A percentile compares a stretch with the other conserved stretches of the same genome.
Conservation (phyloP, 495 filamentous ascomycete species). For the Physcia stellaris region DNA sequence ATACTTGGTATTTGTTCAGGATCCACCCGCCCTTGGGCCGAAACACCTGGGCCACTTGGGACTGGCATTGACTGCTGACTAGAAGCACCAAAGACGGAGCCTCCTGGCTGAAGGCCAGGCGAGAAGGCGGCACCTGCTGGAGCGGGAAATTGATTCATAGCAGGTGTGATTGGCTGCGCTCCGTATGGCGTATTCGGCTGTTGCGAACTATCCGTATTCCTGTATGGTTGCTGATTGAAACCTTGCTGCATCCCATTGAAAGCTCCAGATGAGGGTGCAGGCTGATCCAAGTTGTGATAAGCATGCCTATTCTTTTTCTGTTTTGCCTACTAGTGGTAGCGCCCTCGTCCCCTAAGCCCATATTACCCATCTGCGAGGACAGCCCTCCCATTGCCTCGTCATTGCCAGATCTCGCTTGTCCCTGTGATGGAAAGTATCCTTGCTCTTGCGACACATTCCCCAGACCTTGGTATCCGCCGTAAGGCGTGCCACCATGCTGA, state of each 20-base stretch:
- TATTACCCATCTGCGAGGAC: constrained; percentile 73
- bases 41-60: constrained; percentile 26
- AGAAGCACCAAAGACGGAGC: constrained; percentile 6
- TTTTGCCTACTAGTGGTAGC: constrained; percentile 39
- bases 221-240: constrained; percentile 49
- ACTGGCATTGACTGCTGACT: constrained; percentile 5
- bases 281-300: constrained; percentile 73
- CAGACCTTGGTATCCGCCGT: constrained; percentile 17
- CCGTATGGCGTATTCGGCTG: constrained; percentile 25
- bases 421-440: constrained; percentile 18
- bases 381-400: constrained; percentile 44
- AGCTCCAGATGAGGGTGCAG: constrained; percentile 45
- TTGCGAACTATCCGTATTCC: constrained; percentile 52
- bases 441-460: constrained; percentile 18
- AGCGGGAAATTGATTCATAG: constrained; percentile 46
- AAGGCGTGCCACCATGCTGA: constrained; percentile 13
- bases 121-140: constrained; percentile 43
- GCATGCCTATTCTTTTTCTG: constrained; percentile 92
- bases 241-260: constrained; percentile 53
- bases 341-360: constrained; percentile 56
- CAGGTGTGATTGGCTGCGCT: constrained; percentile 37
- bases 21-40: constrained; percentile 66
- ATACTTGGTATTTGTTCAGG: constrained; percentile 91
- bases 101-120: constrained; percentile 27
- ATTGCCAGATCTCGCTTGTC: constrained; percentile 7